Evolutionary conservation across 257 asterid genomes (phyloP), one percentile per base, ranked within the genome.

Genomic region (Asclepias syriaca): DNA sequence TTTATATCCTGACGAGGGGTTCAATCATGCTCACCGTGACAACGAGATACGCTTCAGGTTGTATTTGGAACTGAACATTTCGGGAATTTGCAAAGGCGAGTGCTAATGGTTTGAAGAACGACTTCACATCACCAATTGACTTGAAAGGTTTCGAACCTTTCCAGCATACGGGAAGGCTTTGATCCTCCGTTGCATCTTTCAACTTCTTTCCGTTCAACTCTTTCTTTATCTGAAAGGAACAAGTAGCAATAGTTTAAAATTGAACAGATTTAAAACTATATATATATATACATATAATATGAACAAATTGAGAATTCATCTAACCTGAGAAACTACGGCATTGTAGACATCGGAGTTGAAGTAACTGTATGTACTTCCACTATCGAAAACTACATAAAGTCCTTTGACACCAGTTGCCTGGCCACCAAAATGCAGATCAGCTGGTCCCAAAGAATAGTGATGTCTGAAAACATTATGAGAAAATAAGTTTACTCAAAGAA

Each of bases 121-220:
- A 69, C 68, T 75, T 58, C 59, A 72, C 83, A 56, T 81, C 97
- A 5, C 57, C 66, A 16, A 88, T 21, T 29, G 96, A 87, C 83
- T 80, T 91, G 85, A 91, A 93, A 46, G 96, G 77, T 68, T 78
- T 81, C 6, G 80, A 65, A 8, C 80, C 85, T 87, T 88, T 93
- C 98, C 98, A 93, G 76, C 98, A 93, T 13, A 93, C 49, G 1
- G 96, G 96, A 27, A 93, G 96, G 83, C 78, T 85, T 73, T 79
- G 78, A 45, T 93, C 98, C 65, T 87, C 90, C 3, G 32, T 77
- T 15, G 90, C 91, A 50, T 80, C 82, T 39, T 65, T 75, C 69
- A 84, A 66, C 68, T 79, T 80, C 67, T 78, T 77, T 21, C 78
- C 53, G 1, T 81, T 76, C 46, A 84, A 13, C 43, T 81, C 81